Conservation (phyloP, 345 rosid genomes). For the Sisymbrium altissimum region DNA sequence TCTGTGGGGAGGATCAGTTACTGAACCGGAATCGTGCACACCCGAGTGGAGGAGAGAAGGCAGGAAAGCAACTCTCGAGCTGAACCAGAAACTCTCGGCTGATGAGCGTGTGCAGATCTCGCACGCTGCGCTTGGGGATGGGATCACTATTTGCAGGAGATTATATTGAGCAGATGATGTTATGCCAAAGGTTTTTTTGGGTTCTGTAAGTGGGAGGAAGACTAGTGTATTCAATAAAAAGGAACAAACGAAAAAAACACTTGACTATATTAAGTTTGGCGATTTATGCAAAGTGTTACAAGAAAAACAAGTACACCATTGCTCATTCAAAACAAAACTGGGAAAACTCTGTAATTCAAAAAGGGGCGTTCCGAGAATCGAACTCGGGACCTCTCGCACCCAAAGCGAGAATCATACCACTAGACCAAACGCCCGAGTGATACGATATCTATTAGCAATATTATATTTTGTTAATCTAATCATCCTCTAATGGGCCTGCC, state of each 20-base stretch:
- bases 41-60: slow-evolving; percentile 11
- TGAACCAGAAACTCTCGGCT: slow-evolving; percentile 41
- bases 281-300: not conserved
- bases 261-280: not conserved
- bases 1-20: slow-evolving; percentile 51
- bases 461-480: no score
- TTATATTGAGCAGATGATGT: slow-evolving; percentile 16
- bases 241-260: not conserved
- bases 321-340: no score
- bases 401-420: slow-evolving; percentile 95
- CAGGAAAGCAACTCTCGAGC: slow-evolving; percentile 30
- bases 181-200: no score
- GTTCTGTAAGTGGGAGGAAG: no score
- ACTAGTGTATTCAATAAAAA: not conserved
- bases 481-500: not conserved
- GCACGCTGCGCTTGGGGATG: slow-evolving; percentile 55
- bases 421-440: slow-evolving; percentile 84
- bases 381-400: slow-evolving; percentile 92
- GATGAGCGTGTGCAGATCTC: slow-evolving; percentile 53
- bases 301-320: no score
- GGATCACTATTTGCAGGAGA: slow-evolving; percentile 50
- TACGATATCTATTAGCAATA: no score
- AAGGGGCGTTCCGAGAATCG: slow-evolving; percentile 73
- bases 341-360: no score
- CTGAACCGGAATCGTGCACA: slow-evolving; percentile 27